Base-by-base conservation (phyloP, 192 early-diverging fungal genomes). In the Entophlyctis luteolus region DNA sequence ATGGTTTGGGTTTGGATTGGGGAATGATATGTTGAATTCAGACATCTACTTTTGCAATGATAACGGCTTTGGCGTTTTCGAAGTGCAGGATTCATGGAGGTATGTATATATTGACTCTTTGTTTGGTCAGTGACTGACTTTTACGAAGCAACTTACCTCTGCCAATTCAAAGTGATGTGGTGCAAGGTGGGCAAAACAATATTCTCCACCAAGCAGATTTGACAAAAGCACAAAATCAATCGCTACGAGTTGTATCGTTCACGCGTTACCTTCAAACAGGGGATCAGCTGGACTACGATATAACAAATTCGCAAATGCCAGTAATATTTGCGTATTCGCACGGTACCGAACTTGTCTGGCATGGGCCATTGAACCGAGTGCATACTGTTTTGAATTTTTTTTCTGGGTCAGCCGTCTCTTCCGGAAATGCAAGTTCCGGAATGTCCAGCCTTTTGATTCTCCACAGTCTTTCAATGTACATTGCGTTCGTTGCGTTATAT, bases 1-100 rank as follows among this genome's bases (percentile, higher is more conserved):
- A 12, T 78, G 76, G 76, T 78, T 75, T 68, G 72, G 70, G 1
- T 68, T 78, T 57, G 76, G 76, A 22, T 76, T 78, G 38, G 76
- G 76, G 31, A 31, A 45, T n/a, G 34, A 33, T 42, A 77, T 77
- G 75, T 4, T 70, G 20, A 23, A 28, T 12, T 57, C 75, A 20
- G 69, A 73, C 53, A 74, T 77, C 47, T 77, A 71, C 39, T 63
- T 77, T 27, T 63, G 60, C 47, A 63, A 63, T 63, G 60, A 63
- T 18, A 29, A 63, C 16, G 23, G 42, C 1, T 38, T 4, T 28
- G 69, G 68, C 2, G 32, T 4, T n/a, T 77, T 68, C 38, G n/a
- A 28, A 12, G 72, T 74, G 0, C 65, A 68, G 25, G 75, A 73
- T 39, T 70, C 68, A 31, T 71, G 36, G 29, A 77, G 75, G 68